These are phyloP conservation scores for Protomyces lactucae-debilis DNA, from an alignment of 1,139 yeast species.

Conservation along the genomic window DNA sequence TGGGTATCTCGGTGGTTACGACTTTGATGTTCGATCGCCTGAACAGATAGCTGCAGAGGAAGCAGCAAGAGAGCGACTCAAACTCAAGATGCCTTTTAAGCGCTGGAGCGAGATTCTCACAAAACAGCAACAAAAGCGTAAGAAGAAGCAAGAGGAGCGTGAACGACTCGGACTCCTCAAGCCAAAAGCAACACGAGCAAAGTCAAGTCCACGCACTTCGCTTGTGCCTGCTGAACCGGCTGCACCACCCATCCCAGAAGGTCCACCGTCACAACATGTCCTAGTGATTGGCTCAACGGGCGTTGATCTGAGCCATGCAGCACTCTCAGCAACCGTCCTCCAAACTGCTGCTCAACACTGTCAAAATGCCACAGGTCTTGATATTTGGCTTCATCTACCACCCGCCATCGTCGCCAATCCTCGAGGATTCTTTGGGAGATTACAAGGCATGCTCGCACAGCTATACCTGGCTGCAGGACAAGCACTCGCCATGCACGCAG, in stretches of 20 bases:
- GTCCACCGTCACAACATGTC: not conserved
- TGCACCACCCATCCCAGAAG: not conserved
- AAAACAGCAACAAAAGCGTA: not conserved
- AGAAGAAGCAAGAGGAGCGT: not conserved
- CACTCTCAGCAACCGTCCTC: not conserved
- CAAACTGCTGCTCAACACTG: not conserved
- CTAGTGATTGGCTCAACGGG: not conserved
- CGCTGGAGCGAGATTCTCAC: not conserved
- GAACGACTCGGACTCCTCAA: not conserved
- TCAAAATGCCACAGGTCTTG: not conserved
- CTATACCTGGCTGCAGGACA: not conserved
- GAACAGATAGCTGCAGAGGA: not conserved
- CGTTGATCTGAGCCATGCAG: not conserved
- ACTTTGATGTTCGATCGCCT: not conserved
- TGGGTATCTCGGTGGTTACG: not conserved
- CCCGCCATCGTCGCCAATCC: not conserved
- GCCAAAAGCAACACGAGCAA: not conserved
- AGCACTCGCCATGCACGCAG: not conserved
- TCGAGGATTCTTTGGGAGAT: not conserved
- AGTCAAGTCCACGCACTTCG: not conserved
- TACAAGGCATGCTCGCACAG: not conserved
- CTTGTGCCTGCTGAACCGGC: not conserved
- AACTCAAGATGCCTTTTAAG: not conserved
- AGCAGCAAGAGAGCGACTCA: not conserved
- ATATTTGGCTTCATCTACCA: not conserved